Percentiles rank a stretch among this genome's conserved stretches.
Evolutionary conservation across 768 basidiomycete genomes (phyloP).

Genomic region (Mycena kentingensis): DNA sequence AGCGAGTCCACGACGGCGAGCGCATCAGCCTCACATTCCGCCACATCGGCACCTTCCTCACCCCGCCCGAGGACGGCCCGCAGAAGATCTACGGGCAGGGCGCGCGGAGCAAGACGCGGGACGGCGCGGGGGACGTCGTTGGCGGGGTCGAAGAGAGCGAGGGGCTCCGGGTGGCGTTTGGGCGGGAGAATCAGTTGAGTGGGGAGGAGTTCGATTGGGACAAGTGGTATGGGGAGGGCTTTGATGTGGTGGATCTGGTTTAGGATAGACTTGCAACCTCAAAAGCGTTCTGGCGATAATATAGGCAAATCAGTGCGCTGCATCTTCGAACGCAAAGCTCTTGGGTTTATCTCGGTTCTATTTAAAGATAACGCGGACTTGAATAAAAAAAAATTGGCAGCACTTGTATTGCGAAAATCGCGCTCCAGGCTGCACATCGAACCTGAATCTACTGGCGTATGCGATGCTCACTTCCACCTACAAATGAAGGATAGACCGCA

Average conservation of each 20-base stretch:
- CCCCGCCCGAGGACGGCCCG: slow-evolving; percentile 35
- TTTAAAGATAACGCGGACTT: too few species aligned
- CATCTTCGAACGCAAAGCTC: too few species aligned
- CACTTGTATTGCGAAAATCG: too few species aligned
- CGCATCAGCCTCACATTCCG: slow-evolving; percentile 83
- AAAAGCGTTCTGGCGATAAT: too few species aligned
- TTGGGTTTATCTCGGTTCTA: too few species aligned
- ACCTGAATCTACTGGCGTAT: too few species aligned
- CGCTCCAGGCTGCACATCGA: too few species aligned
- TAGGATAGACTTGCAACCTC: too few species aligned
- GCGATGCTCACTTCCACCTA: too few species aligned
- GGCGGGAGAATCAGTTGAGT: slow-evolving; percentile 69
- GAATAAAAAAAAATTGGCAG: too few species aligned
- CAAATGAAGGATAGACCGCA: too few species aligned
- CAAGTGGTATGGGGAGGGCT: slow-evolving; percentile 62
- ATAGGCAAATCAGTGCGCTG: too few species aligned
- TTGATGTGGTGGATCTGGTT: slow-evolving; percentile 64
- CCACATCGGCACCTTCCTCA: slow-evolving; percentile 75
- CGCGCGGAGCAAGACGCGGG: slow-evolving; percentile 60
- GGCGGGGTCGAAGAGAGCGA: slow-evolving; percentile 50
- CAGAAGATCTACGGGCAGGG: slow-evolving; percentile 72
- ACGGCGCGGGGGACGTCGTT: slow-evolving; percentile 55
- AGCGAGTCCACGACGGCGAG: slow-evolving; percentile 57
- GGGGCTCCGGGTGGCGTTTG: slow-evolving; percentile 63
- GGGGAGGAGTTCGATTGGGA: slow-evolving; percentile 67